Evolutionary conservation across 345 rosid genomes (phyloP).

Genomic region (Syzygium jambos): DNA sequence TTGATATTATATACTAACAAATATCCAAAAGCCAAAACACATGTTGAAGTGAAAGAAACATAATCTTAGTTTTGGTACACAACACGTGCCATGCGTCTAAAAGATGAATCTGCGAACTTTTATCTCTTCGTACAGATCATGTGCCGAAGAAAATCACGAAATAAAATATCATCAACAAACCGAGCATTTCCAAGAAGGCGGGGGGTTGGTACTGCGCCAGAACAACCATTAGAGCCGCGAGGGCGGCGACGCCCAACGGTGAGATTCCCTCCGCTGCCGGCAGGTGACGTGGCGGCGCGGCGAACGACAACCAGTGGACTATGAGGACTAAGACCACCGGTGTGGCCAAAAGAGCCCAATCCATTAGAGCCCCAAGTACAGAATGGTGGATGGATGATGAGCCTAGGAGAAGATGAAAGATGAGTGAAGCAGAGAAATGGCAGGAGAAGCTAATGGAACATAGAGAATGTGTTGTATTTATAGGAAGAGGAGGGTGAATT

Average conservation of each 20-base stretch:
- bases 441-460: neutral
- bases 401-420: neutral
- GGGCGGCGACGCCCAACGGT: neutral
- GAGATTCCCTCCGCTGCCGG: neutral
- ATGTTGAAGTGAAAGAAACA: neutral
- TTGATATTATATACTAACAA: neutral
- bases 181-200: neutral
- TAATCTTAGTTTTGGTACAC: neutral
- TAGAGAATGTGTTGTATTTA: neutral
- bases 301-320: neutral
- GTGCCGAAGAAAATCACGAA: neutral
- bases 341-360: neutral
- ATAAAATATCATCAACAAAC: neutral
- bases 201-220: neutral
- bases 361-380: neutral
- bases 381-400: neutral
- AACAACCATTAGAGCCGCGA: neutral
- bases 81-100: neutral
- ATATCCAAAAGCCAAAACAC: neutral
- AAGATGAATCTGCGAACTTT: neutral
- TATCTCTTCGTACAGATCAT: neutral
- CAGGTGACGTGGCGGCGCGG: neutral
- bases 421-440: neutral
- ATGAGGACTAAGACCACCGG: neutral
- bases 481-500: neutral